These are phyloP conservation scores for Porphyrellus cyaneotinctus DNA, from an alignment of 768 basidiomycete species.

Conservation along the genomic window DNA sequence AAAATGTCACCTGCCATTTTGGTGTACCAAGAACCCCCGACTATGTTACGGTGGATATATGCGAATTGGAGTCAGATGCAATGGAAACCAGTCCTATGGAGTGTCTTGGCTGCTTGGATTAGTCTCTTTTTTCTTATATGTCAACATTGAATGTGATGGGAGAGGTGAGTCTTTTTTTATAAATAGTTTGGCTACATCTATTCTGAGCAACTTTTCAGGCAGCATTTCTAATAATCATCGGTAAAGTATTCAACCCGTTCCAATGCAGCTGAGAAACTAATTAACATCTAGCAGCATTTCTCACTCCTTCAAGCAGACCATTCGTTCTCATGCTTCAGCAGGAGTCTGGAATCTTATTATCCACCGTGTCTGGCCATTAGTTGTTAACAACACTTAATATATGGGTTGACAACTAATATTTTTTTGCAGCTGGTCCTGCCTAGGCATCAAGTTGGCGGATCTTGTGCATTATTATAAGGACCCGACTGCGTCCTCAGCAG, in stretches of 20 bases:
- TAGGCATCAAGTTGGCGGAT: slow-evolving; percentile 61
- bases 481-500: slow-evolving; percentile 34
- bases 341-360: slow-evolving; percentile 50
- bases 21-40: slow-evolving; percentile 18
- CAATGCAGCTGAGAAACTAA: background rate
- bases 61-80: slow-evolving; percentile 56
- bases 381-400: slow-evolving; percentile 4
- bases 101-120: slow-evolving; percentile 60
- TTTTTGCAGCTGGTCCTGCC: slow-evolving; percentile 53
- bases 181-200: background rate
- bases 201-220: slow-evolving; percentile 39
- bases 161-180: slow-evolving; percentile 38
- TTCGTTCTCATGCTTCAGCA: slow-evolving; percentile 67
- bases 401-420: background rate
- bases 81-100: slow-evolving; percentile 60
- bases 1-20: background rate
- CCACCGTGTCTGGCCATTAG: slow-evolving; percentile 48
- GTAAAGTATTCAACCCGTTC: slow-evolving; percentile 28
- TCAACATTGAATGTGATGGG: slow-evolving; percentile 48
- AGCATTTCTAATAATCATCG: slow-evolving; percentile 60
- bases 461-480: slow-evolving; percentile 46
- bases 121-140: slow-evolving; percentile 54
- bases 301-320: slow-evolving; percentile 65
- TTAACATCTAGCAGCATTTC: slow-evolving; percentile 45
- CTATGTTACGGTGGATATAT: slow-evolving; percentile 50